Percentiles rank a stretch among this genome's conserved stretches.
Conservation (phyloP, 2,329 filamentous ascomycete genomes). For the Stachybotrys elegans region DNA sequence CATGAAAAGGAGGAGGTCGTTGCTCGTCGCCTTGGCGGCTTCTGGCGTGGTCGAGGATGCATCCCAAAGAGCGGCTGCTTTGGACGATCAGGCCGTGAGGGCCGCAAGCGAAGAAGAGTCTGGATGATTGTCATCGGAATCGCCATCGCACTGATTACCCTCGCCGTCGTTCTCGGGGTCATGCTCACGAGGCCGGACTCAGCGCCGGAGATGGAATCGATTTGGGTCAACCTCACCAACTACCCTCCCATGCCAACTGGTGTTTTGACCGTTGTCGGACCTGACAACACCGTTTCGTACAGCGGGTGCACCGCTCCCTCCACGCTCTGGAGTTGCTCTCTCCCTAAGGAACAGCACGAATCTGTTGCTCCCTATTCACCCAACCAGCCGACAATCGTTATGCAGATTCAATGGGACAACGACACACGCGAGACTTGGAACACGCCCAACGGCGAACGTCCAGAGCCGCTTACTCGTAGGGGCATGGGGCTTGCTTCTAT, state of each 20-base stretch:
- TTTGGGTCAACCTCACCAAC: conserved; percentile 79
- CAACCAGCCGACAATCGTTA: conserved; percentile 70
- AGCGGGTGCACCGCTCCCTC: conserved; percentile 66
- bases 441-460: conserved; percentile 31
- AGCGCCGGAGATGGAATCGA: conserved; percentile 29
- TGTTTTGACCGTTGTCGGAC: conserved; percentile 70
- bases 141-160: conserved; percentile 49
- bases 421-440: conserved; percentile 48
- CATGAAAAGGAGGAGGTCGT: conserved; percentile 62
- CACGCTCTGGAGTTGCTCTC: conserved; percentile 79
- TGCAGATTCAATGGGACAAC: conserved; percentile 73
- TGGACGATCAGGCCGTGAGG: conserved; percentile 58
- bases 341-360: conserved; percentile 73
- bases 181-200: conserved; percentile 36
- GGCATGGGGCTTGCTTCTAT: conserved; percentile 16
- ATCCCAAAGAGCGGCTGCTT: conserved; percentile 60
- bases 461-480: conserved; percentile 19
- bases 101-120: conserved; percentile 56
- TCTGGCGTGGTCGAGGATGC: conserved; percentile 62
- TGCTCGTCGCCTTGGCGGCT: conserved; percentile 51
- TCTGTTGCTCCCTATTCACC: conserved; percentile 57
- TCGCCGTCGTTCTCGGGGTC: conserved; percentile 54
- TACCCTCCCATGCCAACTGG: conserved; percentile 86
- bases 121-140: conserved; percentile 48
- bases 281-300: conserved; percentile 59